Evolutionary conservation across 257 asterid genomes (phyloP), one percentile per base, ranked within the genome.

Genomic region (Gardenia jasminoides): DNA sequence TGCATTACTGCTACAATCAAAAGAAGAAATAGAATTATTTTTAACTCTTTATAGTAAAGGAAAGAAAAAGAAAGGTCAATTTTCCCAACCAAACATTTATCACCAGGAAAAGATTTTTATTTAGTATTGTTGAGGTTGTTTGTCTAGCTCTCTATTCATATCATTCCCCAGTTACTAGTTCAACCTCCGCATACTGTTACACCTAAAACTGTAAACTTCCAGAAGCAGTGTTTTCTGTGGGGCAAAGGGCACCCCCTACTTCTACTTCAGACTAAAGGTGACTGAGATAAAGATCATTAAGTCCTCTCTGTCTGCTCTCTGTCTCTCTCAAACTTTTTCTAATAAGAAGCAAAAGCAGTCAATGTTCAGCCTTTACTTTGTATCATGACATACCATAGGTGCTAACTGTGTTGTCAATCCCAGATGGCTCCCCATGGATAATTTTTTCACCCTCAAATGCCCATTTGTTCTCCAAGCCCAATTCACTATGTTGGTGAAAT

Each of bases 341-440:
- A 1, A 11, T n/a, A 8, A 67, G 3, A 56, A 58, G 54, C 15
- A 70, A 58, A n/a, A n/a, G 46, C 12, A 36, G 28, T 22, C 24
- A 56, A 58, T 58, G 7, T 22, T 50, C 19, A 58, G 41, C 59
- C 24, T 41, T 8, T 9, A 31, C 39, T 17, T 73, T 15, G 46
- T 66, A 68, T 44, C 74, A 64, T 82, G 48, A 88, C 97, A 31
- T 91, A 94, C 98, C 99, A 22, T 90, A 92, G 46, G 99, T 95
- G 93, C 99, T 93, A 28, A 95, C 99, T 58, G 98, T 95, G 75
- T 95, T 95, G 90, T 95, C 99, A 67, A 95, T 91, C 78, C 99
- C 99, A 39, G 99, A 95, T 83, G 99, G 99, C 87, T 87, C 93
- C 88, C 99, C 99, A 74, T 95, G 99, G 74, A 93, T 88, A 79